A percentile compares a stretch with the other conserved stretches of the same genome.
These are phyloP conservation scores for Penicillium sp. DNA, from an alignment of 2,329 filamentous ascomycete genomes.

Conservation along the genomic window DNA sequence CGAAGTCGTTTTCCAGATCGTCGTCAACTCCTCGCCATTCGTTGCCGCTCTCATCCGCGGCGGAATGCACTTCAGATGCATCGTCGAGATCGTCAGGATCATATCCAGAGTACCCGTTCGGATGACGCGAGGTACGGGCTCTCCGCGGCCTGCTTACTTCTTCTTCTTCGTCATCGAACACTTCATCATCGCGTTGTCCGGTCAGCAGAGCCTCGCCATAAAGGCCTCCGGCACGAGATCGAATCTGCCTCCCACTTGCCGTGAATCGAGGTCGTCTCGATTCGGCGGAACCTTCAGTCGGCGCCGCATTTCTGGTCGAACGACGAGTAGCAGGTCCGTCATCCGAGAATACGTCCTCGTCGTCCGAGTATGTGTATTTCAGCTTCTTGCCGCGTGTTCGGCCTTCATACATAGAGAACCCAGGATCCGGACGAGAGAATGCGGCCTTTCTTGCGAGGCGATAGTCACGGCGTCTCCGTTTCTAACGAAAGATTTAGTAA, in stretches of 20 bases:
- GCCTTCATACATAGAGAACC: constrained; percentile 92
- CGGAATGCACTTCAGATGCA: constrained; percentile 57
- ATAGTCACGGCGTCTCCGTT: constrained; percentile 90
- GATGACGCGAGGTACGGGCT: constrained; percentile 26
- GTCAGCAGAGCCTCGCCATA: constrained; percentile 56
- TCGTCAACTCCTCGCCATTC: constrained; percentile 74
- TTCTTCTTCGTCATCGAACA: constrained; percentile 42
- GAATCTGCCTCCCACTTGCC: constrained; percentile 80
- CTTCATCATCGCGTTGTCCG: constrained; percentile 46
- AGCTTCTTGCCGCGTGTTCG: constrained; percentile 93
- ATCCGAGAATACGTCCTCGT: constrained; percentile 66
- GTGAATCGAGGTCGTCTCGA: constrained; percentile 64
- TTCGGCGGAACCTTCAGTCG: constrained; percentile 69
- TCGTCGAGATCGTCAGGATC: constrained; percentile 64
- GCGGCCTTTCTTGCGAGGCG: constrained; percentile 78
- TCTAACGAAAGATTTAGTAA: constrained; percentile 51
- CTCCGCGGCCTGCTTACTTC: constrained; percentile 41
- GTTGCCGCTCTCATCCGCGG: constrained; percentile 56
- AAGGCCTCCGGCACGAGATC: constrained; percentile 50
- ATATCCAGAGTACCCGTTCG: constrained; percentile 49
- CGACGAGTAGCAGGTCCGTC: constrained; percentile 63
- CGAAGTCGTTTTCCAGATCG: constrained; percentile 65
- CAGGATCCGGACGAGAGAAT: constrained; percentile 81
- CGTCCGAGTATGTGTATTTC: constrained; percentile 93
- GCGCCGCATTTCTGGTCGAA: constrained; percentile 62